phyloP scores from a whole-genome alignment of 2,329 filamentous ascomycete genomes.

The Cytospora schulzeri region DNA sequence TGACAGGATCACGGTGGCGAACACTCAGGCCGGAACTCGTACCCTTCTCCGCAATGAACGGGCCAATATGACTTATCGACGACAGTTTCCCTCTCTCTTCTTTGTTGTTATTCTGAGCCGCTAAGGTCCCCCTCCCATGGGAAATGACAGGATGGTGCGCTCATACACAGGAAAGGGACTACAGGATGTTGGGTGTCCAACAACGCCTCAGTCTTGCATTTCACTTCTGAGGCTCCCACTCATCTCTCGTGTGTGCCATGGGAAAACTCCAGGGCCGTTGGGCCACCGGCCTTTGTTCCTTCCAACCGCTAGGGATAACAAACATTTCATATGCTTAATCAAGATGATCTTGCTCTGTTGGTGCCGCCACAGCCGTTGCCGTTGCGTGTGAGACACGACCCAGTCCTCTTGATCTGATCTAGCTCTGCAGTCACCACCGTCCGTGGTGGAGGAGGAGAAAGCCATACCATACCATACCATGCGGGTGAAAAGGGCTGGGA shows the following conservation, averaged over 20 bases:
- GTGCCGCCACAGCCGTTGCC: not conserved
- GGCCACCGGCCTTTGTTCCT: too few relatives aligned
- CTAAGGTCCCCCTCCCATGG: not conserved
- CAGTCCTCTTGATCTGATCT: not conserved
- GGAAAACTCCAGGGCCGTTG: not conserved
- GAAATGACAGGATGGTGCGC: not conserved
- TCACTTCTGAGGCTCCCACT: not conserved
- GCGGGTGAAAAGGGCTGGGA: not conserved
- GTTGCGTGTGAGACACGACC: too few relatives aligned
- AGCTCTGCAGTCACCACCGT: not conserved
- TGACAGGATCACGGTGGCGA: not conserved
- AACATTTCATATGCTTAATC: not conserved
- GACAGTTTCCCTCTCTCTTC: accelerated
- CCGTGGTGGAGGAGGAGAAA: not conserved
- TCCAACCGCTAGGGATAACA: not conserved
- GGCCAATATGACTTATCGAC: not conserved
- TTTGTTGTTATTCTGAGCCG: not conserved
- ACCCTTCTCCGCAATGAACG: not conserved
- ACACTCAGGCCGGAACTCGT: not conserved
- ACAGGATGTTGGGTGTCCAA: not conserved
- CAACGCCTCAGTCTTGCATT: not conserved
- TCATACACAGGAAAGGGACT: not conserved
- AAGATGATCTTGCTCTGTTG: not conserved
- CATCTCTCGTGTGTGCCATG: not conserved
- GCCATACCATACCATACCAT: not conserved